These are phyloP conservation scores for Cenchrus fungigraminus DNA, from an alignment of 176 grass and related monocot genomes.

Conservation along the genomic window DNA sequence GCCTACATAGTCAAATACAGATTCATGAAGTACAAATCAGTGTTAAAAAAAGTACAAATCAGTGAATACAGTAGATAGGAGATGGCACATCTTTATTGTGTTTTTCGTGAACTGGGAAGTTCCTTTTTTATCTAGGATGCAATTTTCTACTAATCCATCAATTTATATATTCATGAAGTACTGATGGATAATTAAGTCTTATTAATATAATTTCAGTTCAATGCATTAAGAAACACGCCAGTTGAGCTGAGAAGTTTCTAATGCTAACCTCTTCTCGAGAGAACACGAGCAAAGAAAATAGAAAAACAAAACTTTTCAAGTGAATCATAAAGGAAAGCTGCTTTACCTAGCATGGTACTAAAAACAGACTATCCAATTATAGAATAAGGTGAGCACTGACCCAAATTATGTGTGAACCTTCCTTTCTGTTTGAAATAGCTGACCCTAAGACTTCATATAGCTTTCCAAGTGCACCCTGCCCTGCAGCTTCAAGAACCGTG, in stretches of 20 bases:
- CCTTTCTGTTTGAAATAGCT: conserved; percentile 35
- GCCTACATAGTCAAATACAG: background rate
- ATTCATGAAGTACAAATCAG: conserved; percentile 7
- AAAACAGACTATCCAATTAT: conserved; percentile 7
- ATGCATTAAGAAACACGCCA: conserved; percentile 20
- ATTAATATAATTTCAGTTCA: background rate
- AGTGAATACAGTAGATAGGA: background rate
- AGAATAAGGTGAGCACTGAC: conserved; percentile 57
- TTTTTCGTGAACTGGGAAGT: background rate
- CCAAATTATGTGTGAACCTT: conserved; percentile 71
- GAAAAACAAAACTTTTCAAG: background rate
- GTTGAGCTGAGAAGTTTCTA: background rate
- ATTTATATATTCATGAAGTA: conserved; percentile 19
- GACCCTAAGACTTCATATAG: conserved; percentile 73
- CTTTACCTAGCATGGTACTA: conserved; percentile 7
- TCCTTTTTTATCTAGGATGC: background rate
- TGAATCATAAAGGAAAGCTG: conserved; percentile 1
- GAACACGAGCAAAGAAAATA: background rate
- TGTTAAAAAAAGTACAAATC: background rate
- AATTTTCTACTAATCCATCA: background rate
- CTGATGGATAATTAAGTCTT: background rate
- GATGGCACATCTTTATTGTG: background rate
- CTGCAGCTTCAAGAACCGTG: conserved; percentile 82
- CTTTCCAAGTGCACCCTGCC: conserved; percentile 67
- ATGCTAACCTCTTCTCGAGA: background rate